phyloP scores from a whole-genome alignment of 148 eudicot species.

The Amaranthus palmeri region DNA sequence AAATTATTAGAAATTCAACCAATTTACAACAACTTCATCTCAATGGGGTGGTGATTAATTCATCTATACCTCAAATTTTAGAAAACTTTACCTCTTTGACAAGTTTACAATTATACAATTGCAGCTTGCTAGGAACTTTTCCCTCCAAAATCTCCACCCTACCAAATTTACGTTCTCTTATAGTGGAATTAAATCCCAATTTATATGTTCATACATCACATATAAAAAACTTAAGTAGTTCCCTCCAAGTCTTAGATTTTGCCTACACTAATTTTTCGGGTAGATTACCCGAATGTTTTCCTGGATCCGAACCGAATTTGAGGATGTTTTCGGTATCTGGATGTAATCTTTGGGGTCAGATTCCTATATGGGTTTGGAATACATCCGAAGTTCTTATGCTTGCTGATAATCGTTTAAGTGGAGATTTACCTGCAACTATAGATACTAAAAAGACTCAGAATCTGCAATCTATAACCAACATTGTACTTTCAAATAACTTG shows the following conservation, averaged over 20 bases:
- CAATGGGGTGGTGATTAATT: not conserved
- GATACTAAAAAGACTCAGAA: not conserved
- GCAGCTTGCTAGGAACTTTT: not conserved
- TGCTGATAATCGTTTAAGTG: conserved; percentile 2
- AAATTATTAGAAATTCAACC: not conserved
- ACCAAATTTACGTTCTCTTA: not conserved
- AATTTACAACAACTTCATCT: conserved; percentile 10
- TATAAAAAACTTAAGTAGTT: not conserved
- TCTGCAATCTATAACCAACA: not conserved
- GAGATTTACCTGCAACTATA: not conserved
- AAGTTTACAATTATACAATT: not conserved
- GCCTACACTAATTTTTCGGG: not conserved
- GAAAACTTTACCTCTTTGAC: not conserved
- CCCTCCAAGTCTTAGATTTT: not conserved
- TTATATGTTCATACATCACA: not conserved
- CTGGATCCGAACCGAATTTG: not conserved
- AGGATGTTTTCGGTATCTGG: not conserved
- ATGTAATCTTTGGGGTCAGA: not conserved
- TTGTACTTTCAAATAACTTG: conserved; percentile 12
- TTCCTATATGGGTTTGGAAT: conserved; percentile 1
- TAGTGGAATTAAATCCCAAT: not conserved
- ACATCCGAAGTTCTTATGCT: not conserved
- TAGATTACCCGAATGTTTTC: not conserved
- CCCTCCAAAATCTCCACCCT: not conserved
- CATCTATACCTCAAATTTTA: conserved; percentile 2